phyloP scores from a whole-genome alignment of 1,284 basidiomycete genomes.

The Pholiota adiposa region DNA sequence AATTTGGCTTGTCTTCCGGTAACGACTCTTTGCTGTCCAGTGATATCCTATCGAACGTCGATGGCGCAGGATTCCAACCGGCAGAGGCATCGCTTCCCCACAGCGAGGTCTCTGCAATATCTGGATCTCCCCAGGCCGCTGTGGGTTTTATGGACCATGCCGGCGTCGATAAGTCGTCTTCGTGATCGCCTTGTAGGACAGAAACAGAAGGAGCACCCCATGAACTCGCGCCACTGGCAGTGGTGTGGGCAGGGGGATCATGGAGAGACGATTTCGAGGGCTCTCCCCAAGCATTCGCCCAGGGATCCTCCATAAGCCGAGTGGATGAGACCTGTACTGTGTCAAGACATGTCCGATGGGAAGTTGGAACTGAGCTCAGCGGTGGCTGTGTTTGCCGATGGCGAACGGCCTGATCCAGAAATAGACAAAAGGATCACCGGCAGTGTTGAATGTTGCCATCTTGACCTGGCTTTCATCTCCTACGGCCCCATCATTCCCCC shows the following conservation, averaged over 20 bases:
- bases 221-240: slow-evolving; percentile 10
- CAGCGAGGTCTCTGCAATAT: slow-evolving; percentile 37
- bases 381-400: not conserved
- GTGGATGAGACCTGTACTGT: not conserved
- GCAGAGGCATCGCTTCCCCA: slow-evolving; percentile 32
- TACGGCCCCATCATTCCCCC: slow-evolving; percentile 6
- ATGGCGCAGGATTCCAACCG: slow-evolving; percentile 26
- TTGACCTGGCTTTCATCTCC: not conserved
- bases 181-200: slow-evolving; percentile 41
- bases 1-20: slow-evolving; percentile 18
- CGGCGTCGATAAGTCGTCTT: slow-evolving; percentile 55
- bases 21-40: slow-evolving; percentile 29
- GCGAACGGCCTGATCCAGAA: not conserved
- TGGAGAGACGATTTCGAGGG: slow-evolving; percentile 34
- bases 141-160: slow-evolving; percentile 55
- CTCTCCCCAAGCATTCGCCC: slow-evolving; percentile 68
- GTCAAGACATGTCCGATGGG: not conserved
- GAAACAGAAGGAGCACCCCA: slow-evolving; percentile 31
- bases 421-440: not conserved
- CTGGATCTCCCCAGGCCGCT: slow-evolving; percentile 51
- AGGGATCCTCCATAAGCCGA: slow-evolving; percentile 63
- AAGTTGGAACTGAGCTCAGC: not conserved
- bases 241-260: slow-evolving; percentile 10
- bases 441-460: slow-evolving; percentile 14
- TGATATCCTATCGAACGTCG: slow-evolving; percentile 43